phyloP scores from a whole-genome alignment of 148 eudicot genomes.

The Chenopodium quinoa region DNA sequence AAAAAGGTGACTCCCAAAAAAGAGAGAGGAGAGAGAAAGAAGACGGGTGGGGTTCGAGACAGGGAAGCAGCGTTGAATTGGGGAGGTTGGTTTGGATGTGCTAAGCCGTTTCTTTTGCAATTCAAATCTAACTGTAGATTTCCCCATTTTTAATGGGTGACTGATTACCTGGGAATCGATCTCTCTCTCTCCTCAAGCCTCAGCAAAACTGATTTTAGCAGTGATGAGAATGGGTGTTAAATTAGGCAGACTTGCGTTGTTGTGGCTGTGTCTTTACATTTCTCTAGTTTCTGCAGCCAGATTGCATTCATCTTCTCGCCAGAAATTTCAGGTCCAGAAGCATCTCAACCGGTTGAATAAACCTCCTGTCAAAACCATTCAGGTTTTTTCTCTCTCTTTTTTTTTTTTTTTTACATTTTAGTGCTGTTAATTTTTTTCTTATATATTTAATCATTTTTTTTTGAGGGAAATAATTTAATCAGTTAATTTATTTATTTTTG shows the following conservation, averaged over 20 bases:
- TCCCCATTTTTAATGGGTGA: neutral
- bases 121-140: neutral
- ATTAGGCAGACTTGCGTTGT: slow-evolving; percentile 20
- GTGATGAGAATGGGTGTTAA: slow-evolving; percentile 27
- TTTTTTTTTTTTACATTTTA: neutral
- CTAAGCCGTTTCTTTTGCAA: neutral
- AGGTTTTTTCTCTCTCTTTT: slow-evolving; percentile 35
- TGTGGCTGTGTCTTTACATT: slow-evolving; percentile 30
- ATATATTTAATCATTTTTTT: no score
- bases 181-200: no score
- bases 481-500: no score
- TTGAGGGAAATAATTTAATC: no score
- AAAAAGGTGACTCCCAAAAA: neutral
- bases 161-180: neutral
- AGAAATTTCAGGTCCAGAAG: slow-evolving; percentile 66
- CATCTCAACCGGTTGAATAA: slow-evolving; percentile 85
- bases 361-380: slow-evolving; percentile 58
- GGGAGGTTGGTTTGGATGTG: neutral
- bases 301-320: slow-evolving; percentile 40
- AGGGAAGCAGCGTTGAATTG: neutral
- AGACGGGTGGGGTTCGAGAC: neutral
- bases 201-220: no score
- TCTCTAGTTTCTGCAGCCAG: slow-evolving; percentile 45
- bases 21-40: slow-evolving; percentile 1
- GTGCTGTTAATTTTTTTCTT: neutral